phyloP scores from a whole-genome alignment of 768 basidiomycete species.

The Mycena sanguinolenta region DNA sequence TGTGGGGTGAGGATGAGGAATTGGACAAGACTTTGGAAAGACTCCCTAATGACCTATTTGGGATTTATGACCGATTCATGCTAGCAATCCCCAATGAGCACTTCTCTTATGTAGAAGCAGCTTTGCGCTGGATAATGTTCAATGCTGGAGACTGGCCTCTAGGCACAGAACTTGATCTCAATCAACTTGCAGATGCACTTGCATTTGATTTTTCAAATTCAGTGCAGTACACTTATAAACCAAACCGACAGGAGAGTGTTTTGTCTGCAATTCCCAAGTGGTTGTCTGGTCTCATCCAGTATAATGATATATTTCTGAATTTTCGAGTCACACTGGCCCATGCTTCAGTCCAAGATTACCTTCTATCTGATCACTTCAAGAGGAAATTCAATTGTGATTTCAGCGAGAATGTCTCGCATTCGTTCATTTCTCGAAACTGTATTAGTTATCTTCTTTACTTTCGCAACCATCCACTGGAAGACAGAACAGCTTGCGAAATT shows the following conservation, averaged over 20 bases:
- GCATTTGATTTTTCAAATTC: conserved; percentile 7
- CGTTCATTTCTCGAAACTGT: conserved; percentile 1
- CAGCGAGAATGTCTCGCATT: not conserved
- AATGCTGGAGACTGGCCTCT: no score
- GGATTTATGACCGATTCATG: not conserved
- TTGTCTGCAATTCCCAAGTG: not conserved
- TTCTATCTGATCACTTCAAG: not conserved
- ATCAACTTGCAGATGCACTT: not conserved
- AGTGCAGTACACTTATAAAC: not conserved
- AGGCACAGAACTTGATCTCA: no score
- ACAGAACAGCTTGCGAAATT: not conserved
- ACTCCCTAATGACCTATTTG: not conserved
- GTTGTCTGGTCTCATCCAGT: not conserved
- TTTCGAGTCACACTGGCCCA: not conserved
- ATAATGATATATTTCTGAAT: not conserved
- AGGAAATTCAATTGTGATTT: no score
- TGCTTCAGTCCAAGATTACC: not conserved
- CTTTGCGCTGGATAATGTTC: not conserved
- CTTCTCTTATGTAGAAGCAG: not conserved
- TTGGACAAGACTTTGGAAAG: not conserved
- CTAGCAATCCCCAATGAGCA: not conserved
- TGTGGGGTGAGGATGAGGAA: not conserved
- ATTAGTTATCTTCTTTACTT: conserved; percentile 12
- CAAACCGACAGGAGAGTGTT: not conserved
- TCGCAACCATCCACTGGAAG: not conserved